A percentile compares a stretch with the other conserved stretches of the same genome.
These are phyloP conservation scores for Taphrina wiesneri DNA, from an alignment of 1,139 yeast species.

Conservation along the genomic window DNA sequence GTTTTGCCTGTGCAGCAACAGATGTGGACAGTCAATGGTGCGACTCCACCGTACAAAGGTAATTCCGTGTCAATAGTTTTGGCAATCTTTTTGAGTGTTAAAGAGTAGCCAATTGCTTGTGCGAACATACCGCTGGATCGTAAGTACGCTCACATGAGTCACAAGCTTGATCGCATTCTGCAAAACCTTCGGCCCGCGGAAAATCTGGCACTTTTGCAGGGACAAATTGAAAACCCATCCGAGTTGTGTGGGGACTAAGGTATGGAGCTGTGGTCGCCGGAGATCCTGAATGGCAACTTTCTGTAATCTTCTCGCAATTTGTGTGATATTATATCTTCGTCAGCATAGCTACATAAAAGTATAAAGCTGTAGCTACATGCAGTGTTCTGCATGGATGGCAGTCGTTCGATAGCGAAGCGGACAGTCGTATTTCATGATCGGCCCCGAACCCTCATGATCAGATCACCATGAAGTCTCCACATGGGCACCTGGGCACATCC, in stretches of 20 bases:
- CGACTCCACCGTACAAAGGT: conserved; percentile 23
- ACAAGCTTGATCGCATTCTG: conserved; percentile 14
- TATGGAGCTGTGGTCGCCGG: not conserved
- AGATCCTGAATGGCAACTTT: too few relatives aligned
- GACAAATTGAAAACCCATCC: not conserved
- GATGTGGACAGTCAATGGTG: conserved; percentile 20
- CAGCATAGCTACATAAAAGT: too few relatives aligned
- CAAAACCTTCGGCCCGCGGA: conserved; percentile 7
- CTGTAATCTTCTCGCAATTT: too few relatives aligned
- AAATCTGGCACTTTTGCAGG: conserved; percentile 32
- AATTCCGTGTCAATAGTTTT: conserved; percentile 16
- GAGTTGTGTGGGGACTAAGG: too few relatives aligned
- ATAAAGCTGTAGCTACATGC: too few relatives aligned
- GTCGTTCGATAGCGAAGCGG: too few relatives aligned
- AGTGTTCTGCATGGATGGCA: too few relatives aligned
- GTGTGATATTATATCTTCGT: too few relatives aligned
- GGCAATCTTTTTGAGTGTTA: not conserved
- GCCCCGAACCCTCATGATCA: too few relatives aligned
- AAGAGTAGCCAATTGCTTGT: not conserved
- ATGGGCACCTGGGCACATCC: too few relatives aligned
- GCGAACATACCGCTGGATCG: not conserved
- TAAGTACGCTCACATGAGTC: conserved; percentile 12
- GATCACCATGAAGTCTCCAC: too few relatives aligned
- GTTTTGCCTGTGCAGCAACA: conserved; percentile 16
- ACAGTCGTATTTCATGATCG: too few relatives aligned